A percentile compares a stretch with the other conserved stretches of the same genome.
Evolutionary conservation across 73 alveolate species (phyloP).

Genomic region (Paramecium primaurelia): DNA sequence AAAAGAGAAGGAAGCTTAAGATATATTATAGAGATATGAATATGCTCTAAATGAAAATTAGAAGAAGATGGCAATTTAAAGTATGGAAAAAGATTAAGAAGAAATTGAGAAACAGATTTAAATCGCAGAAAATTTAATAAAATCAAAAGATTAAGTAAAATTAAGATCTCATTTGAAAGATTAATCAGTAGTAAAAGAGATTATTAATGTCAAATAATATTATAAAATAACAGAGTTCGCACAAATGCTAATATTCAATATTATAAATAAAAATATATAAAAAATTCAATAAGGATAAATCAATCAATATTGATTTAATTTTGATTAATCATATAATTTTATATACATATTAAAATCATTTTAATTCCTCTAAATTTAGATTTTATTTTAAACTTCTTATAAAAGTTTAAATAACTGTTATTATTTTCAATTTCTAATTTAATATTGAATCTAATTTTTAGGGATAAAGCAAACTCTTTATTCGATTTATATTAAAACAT

Average conservation of each 20-base stretch:
- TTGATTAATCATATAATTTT: not conserved
- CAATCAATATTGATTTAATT: too few species aligned
- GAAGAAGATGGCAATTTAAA: not conserved
- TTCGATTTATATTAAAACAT: conserved; percentile 34
- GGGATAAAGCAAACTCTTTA: not conserved
- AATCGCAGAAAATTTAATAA: not conserved
- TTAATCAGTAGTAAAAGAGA: not conserved
- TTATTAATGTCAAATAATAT: not conserved
- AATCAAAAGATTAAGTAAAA: not conserved
- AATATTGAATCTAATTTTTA: not conserved
- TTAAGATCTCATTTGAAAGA: not conserved
- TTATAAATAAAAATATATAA: too few species aligned
- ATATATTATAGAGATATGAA: not conserved
- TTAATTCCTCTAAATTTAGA: not conserved
- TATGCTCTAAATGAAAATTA: not conserved
- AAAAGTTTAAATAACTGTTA: not conserved
- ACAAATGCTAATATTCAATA: not conserved
- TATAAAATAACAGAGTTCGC: not conserved
- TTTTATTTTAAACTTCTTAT: not conserved
- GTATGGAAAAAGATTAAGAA: not conserved
- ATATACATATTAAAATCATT: not conserved
- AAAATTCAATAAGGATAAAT: too few species aligned
- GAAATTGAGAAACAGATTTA: not conserved
- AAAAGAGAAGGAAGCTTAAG: not conserved
- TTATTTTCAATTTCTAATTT: not conserved